Base-by-base conservation (phyloP, 306 rosid species). In the Inga laurina region DNA sequence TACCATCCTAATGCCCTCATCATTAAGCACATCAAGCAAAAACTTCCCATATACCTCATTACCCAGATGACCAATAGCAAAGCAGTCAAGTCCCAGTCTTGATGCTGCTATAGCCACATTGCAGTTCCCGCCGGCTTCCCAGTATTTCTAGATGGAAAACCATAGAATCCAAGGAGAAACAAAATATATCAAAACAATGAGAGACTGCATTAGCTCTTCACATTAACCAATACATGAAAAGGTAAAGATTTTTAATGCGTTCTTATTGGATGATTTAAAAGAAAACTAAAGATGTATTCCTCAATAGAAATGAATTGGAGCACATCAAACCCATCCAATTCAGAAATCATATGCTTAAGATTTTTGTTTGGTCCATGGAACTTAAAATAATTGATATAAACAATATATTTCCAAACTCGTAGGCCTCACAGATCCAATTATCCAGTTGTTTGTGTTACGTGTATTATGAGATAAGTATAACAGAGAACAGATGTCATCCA, bases 51-150 rank as follows among this genome's bases (percentile, higher is more conserved):
- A 96, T 35, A 92, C 79, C 86, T 96, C 99, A 78, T 84, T 73
- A 77, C 98, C 99, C 79, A 96, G 88, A 72, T 96, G 99, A 74
- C 99, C 99, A 82, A 96, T 86, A 46, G 99, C 74, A 5, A 81
- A 49, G 76, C 99, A 96, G 57, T 34, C 35, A 77, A 94, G 94
- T 56, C 99, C 99, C 57, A 96, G 72, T 83, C 99, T 89, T 32
- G 97, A 92, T 57, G 97, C 99, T 66, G 99, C 98, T 86, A 96
- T 94, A 72, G 95, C 92, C 91, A 91, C 82, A 85, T 96, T 96
- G 90, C 97, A 90, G 87, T 92, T 96, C 77, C 99, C 99, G 77
- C 99, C 99, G 82, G 97, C 99, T 90, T 96, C 99, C 99, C 99
- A 96, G 70, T 87, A 88, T 90, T 89, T 74, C 98, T 96, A 84